Base-by-base conservation (phyloP, 2,329 filamentous ascomycete species). In the Apiospora pterosperma region DNA sequence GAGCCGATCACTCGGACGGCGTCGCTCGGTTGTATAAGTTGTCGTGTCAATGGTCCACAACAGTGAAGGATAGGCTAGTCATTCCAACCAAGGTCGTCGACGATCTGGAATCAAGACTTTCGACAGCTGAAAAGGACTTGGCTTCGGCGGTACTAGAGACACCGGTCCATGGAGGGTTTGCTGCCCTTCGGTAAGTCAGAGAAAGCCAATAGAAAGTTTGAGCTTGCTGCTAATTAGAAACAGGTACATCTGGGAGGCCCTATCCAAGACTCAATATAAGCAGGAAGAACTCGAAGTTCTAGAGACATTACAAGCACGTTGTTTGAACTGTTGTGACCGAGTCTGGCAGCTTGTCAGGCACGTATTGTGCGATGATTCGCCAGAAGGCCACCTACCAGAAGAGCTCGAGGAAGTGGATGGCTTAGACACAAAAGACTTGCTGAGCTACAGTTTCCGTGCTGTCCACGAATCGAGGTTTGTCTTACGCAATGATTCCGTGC, bases 381-480 rank as follows among this genome's bases (percentile, higher is more conserved):
- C 96, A 0, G 96, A 99, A 78, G 95, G 95, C 0, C 90, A 96
- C 75, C 81, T 92, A 4, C 90, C 90, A 0, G 88, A 94, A 62
- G 92, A 95, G 31, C 76, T 92, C n/a, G 87, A 91, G 62, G 89
- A 91, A 38, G 80, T 87, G 19, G 85, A 90, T 5, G 91, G 89
- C 1, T 83, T 93, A 2, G 90, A 91, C 62, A 93, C 93, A 0
- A 98, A 97, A 74, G 93, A 96, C 71, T 85, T 97, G 21, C 79
- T 99, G 59, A 98, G 95, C 69, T 99, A 96, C 76, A 97, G 93
- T 67, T 99, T 97, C 85, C 88, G 96, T 70, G 92, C 93, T 6
- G 83, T 97, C n/a, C 95, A 97, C 67, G 96, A 99, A 78, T 92
- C 94, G 28, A 97, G 92, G 91, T 93, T 80, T 66, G 78, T 63